phyloP scores from a whole-genome alignment of 192 early-diverging fungal species.

The Geranomyces variabilis region DNA sequence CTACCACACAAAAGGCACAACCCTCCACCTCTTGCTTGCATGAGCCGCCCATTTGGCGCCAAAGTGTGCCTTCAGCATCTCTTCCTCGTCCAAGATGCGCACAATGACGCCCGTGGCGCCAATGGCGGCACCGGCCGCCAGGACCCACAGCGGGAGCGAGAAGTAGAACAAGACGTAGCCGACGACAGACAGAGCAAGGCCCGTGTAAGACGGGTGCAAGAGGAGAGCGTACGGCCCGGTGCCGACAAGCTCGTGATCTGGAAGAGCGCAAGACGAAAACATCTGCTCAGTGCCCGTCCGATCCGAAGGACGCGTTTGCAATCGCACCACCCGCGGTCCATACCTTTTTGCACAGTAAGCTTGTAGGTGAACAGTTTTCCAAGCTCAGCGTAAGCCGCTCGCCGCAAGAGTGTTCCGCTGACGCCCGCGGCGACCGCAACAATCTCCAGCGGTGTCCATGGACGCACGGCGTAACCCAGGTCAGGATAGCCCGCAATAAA shows the following conservation, averaged over 20 bases:
- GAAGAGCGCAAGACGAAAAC: neutral
- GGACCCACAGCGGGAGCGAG: neutral
- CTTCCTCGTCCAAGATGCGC: neutral
- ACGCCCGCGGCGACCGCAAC: neutral
- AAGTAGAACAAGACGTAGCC: constrained; percentile 18
- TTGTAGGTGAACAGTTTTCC: constrained; percentile 5
- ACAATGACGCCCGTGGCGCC: neutral
- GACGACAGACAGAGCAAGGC: neutral
- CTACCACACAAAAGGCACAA: constrained; percentile 5
- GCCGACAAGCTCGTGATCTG: constrained; percentile 14
- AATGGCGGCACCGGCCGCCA: neutral
- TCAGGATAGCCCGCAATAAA: no score
- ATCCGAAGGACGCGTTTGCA: no score
- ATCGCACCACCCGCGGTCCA: no score
- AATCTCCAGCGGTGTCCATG: constrained; percentile 4
- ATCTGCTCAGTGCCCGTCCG: no score
- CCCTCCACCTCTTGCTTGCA: neutral
- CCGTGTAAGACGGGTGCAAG: constrained; percentile 15
- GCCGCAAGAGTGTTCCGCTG: neutral
- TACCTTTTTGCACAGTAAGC: constrained; percentile 15
- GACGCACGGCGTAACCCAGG: no score
- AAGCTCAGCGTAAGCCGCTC: constrained; percentile 1
- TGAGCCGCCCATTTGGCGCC: neutral
- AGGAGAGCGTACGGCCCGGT: constrained; percentile 13
- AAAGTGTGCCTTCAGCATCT: constrained; percentile 4